A percentile compares a stretch with the other conserved stretches of the same genome.
Conservation (phyloP, 169 alveolate species). For the Plasmodium coatneyi region DNA sequence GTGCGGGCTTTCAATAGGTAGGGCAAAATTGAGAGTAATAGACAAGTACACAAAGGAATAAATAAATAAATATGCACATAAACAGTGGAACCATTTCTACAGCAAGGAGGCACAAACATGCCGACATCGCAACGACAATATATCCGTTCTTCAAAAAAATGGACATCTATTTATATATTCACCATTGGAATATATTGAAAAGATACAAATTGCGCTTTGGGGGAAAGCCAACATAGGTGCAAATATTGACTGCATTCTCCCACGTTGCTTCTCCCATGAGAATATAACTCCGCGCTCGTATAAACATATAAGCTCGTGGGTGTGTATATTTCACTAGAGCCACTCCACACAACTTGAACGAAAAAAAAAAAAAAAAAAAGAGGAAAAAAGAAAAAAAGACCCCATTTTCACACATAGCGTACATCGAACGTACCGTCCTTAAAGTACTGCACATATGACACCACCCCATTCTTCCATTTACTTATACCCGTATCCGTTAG, state of each 20-base stretch:
- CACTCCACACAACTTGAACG: neutral
- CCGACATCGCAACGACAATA: neutral
- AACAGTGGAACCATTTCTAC: neutral
- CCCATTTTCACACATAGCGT: slow-evolving; percentile 11
- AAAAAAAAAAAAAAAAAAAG: neutral
- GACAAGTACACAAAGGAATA: neutral
- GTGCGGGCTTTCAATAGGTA: neutral
- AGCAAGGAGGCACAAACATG: neutral
- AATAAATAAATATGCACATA: neutral
- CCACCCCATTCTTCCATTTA: slow-evolving; percentile 56
- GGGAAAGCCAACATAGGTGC: neutral
- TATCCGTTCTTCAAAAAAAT: neutral
- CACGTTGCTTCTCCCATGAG: neutral
- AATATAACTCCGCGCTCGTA: neutral
- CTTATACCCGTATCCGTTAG: slow-evolving; percentile 63
- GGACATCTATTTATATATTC: neutral
- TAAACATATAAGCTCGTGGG: neutral
- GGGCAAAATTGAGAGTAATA: neutral
- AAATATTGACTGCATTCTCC: neutral
- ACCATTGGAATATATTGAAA: neutral
- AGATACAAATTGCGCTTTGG: neutral
- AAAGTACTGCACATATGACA: slow-evolving; percentile 54
- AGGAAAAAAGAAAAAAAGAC: neutral
- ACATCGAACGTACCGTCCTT: slow-evolving; percentile 20
- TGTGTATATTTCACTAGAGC: neutral